Evolutionary conservation across 495 filamentous ascomycete species (phyloP), one percentile per base, ranked within the genome.

Genomic region (Podospora pseudoanserina): DNA sequence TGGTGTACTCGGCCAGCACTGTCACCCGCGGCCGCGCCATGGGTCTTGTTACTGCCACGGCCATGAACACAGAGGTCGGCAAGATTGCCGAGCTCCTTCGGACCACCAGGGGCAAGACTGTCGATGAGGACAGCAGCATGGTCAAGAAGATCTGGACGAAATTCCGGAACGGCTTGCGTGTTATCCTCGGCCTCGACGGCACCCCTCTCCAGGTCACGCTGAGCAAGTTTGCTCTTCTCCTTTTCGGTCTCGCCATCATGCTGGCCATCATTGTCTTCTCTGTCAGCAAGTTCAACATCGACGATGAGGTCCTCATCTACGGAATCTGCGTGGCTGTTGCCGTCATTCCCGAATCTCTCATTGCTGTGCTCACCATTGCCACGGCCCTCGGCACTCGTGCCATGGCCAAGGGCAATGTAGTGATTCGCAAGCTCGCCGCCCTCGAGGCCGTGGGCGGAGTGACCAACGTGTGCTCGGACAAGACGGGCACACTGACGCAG

Each of bases 381-480:
- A 90, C 90, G 74, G 91, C 91, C 20, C 88, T 90, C 20, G 91
- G 91, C 19, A 91, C 90, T 68, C 90, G 88, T 9, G 83, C 85
- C 30, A 94, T 95, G 91, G 84, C 87, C 3, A 88, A 86, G 69
- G 85, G 88, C 6, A 90, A 91, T 70, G 92, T 94, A 28, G 87
- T 94, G 53, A 87, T 93, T 49, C 89, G 76, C 67, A 78, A 91
- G 69, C 80, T 93, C n/a, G 88, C 88, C 65, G 90, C 91, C 9
- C 84, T 95, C 18, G 92, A 95, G 76, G 92, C 92, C 0, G 87
- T 95, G 30, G 92, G 91, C 26, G 91, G 91, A 54, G 90, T 94
- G 54, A 93, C 91, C 59, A 93, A 94, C 71, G 94, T 95, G 71
- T 95, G 92, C 76, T 93, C 91, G 4, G 92, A 95, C 77, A 95